Base-by-base conservation (phyloP, 1,284 basidiomycete species). In the Pterula multifida region DNA sequence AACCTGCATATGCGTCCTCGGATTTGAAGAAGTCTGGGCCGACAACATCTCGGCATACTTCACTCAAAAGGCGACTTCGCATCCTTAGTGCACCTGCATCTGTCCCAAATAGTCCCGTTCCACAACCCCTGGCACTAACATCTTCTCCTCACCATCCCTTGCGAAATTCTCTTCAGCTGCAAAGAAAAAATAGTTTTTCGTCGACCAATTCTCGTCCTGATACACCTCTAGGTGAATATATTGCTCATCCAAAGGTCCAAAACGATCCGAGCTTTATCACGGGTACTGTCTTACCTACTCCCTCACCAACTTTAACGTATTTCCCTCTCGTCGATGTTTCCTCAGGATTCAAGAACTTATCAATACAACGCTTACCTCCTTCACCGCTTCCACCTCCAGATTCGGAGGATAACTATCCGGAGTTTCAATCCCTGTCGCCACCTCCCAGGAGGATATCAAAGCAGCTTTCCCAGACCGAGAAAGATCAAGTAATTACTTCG, bases 321-420 rank as follows among this genome's bases (percentile, higher is more conserved):
- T 25, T 47, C 19, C 26, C 45, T 24, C 23, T 47, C 6, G 45
- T 47, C 24, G 45, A 47, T 47, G 45, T 47, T 23, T 25, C 45
- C 6, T 47, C 45, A 24, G 45, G 45, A 6, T 24, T 47, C 12
- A 42, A 22, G 39, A 22, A n/a, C 9, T 42, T 17, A n/a, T 42
- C 39, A 9, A 9, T 17, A 6, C 39, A 17, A 42, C 6, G 9
- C 6, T 17, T 42, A 42, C 9, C 13, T 42, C 9, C 19, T 4
- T 17, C 21, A 42, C 9, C 6, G 9, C 9, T 42, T 4, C 39
- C 39, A 9, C 39, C 21, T 9, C 39, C 39, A 17, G 21, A 22
- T 4, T 17, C 21, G 9, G 39, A 42, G 13, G 39, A 42, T 22
- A n/a, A 6, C 39, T 42, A 42, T 22, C 39, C 39, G 4, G 39